Base-by-base conservation (phyloP, 495 filamentous ascomycete genomes). In the Chaetomium cochliodes region DNA sequence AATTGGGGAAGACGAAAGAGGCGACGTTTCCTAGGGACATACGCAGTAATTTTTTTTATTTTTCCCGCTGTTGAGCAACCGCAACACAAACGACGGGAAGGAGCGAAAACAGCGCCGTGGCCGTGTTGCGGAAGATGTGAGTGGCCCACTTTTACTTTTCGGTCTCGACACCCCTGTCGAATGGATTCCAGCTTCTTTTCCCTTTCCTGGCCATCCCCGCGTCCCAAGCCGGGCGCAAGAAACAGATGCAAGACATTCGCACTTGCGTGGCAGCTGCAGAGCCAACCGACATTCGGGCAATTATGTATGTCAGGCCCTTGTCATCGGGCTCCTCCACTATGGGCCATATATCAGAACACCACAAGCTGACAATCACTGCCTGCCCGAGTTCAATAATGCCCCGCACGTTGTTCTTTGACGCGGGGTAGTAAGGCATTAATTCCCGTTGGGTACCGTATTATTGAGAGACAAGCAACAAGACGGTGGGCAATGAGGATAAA, bases 221-320 rank as follows among this genome's bases (percentile, higher is more conserved):
- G 53, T 16, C 44, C 46, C 54, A 13, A 41, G n/a, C 8, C 39
- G 30, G 49, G 28, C 37, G 64, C 44, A 50, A 25, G 42, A 13
- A 23, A 51, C 61, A 56, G 44, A 58, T 66, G 65, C 65, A 66
- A 58, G 65, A 62, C 65, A 66, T 63, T 37, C 33, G 20, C 18
- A 59, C 47, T 49, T 64, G 65, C 65, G 65, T 67, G 65, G 65
- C 65, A 67, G 56, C 49, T 64, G 65, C 65, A 67, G 39, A 64
- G 61, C 65, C 65, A 67, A 64, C 61, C 26, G 41, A 63, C 60
- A 18, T 26, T 56, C 54, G 47, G 46, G 44, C n/a, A 41, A 12
- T 25, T 41, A n/a, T 46, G 23, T 41, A n/a, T 46, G 23, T 44
- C 18, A 16, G 22, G 8, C 20, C 54, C 50, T 52, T 60, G 42